These are phyloP conservation scores for Coccomyxa sp. DNA, from an alignment of 139 green algal species.

Conservation along the genomic window DNA sequence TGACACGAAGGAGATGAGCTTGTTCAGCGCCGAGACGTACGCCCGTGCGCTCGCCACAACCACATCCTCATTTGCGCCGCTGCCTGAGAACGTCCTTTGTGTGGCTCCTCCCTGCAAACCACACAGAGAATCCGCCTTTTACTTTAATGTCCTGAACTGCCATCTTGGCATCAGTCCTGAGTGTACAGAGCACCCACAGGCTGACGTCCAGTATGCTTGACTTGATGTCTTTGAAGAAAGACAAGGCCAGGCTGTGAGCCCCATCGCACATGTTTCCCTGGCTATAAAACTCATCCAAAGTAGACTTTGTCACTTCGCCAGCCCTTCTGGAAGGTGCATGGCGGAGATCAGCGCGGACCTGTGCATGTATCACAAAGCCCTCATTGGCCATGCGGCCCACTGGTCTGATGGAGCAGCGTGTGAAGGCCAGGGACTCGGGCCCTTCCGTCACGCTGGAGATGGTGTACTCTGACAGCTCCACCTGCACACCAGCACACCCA, in stretches of 20 bases:
- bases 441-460: conserved; percentile 90
- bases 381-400: conserved; percentile 37
- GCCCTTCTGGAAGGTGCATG: too few relatives aligned
- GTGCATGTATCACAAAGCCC: conserved; percentile 41
- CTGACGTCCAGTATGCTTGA: too few relatives aligned
- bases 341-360: conserved; percentile 14
- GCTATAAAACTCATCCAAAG: too few relatives aligned
- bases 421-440: conserved; percentile 90
- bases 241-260: too few relatives aligned
- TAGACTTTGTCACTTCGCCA: too few relatives aligned
- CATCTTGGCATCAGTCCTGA: too few relatives aligned
- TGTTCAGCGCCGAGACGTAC: conserved; percentile 95
- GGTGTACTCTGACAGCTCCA: conserved; percentile 80
- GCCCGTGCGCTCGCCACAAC: conserved; percentile 86
- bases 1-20: conserved; percentile 82
- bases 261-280: too few relatives aligned
- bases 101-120: conserved; percentile 38
- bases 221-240: too few relatives aligned
- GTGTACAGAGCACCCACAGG: too few relatives aligned
- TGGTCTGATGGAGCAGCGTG: conserved; percentile 73
- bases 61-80: conserved; percentile 88
- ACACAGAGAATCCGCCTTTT: not conserved
- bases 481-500: conserved; percentile 4
- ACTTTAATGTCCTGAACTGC: not conserved
- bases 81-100: conserved; percentile 68